phyloP scores from a whole-genome alignment of 2,329 filamentous ascomycete genomes.

The Alternaria novae-zelandiae region DNA sequence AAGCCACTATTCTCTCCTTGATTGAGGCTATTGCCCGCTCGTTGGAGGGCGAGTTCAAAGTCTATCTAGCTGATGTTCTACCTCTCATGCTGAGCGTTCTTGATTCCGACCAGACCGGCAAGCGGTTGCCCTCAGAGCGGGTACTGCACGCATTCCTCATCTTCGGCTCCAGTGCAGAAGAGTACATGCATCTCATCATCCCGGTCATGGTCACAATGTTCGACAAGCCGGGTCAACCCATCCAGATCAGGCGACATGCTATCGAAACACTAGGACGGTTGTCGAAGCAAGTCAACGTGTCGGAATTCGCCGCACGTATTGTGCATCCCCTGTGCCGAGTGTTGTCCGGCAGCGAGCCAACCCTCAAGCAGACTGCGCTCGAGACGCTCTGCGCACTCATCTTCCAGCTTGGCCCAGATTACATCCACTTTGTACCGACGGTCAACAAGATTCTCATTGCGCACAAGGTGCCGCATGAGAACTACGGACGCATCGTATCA shows the following conservation, averaged over 20 bases:
- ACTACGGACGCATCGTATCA: conserved; percentile 89
- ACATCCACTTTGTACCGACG: conserved; percentile 90
- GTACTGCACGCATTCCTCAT: conserved; percentile 95
- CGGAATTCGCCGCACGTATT: conserved; percentile 94
- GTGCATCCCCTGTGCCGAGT: conserved; percentile 91
- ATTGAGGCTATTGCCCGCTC: conserved; percentile 94
- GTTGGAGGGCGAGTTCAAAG: conserved; percentile 96
- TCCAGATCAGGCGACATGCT: conserved; percentile 80
- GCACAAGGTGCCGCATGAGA: conserved; percentile 84
- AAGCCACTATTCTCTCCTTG: conserved; percentile 88
- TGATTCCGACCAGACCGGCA: conserved; percentile 79
- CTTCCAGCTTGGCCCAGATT: conserved; percentile 94
- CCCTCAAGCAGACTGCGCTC: conserved; percentile 79
- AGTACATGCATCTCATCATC: conserved; percentile 99
- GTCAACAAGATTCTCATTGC: conserved; percentile 83
- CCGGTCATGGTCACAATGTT: conserved; percentile 94
- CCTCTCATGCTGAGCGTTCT: conserved; percentile 94
- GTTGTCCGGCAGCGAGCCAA: conserved; percentile 73
- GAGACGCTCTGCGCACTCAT: conserved; percentile 96
- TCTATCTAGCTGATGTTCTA: conserved; percentile 86
- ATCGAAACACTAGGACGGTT: conserved; percentile 96
- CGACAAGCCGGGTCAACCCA: conserved; percentile 83
- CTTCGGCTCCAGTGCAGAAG: conserved; percentile 93
- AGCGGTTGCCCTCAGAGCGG: conserved; percentile 82
- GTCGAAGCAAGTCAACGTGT: conserved; percentile 94